Evolutionary conservation across 140 eudicot genomes (phyloP).

Genomic region (Bidens hawaiensis): DNA sequence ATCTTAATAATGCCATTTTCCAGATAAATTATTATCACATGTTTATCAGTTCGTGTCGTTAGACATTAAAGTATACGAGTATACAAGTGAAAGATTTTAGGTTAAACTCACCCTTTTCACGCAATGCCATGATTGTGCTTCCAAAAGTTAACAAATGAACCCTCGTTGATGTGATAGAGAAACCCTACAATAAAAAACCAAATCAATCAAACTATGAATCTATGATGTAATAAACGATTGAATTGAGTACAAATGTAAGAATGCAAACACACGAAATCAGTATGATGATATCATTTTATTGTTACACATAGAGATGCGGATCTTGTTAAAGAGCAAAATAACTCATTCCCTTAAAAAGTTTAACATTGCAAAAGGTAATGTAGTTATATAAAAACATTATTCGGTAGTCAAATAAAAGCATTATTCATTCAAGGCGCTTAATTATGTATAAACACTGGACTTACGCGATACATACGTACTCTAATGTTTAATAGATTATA

Average conservation of each 20-base stretch:
- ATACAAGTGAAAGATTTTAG: slow-evolving; percentile 11
- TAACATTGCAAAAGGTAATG: neutral
- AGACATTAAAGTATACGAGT: neutral
- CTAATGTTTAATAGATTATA: no score
- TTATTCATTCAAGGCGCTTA: neutral
- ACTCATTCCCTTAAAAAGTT: neutral
- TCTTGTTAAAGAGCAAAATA: neutral
- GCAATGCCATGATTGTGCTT: slow-evolving; percentile 32
- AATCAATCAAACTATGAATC: slow-evolving; percentile 19
- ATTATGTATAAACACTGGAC: no score
- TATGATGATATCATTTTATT: neutral
- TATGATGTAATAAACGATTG: neutral
- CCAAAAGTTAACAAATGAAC: slow-evolving; percentile 14
- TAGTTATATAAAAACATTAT: neutral
- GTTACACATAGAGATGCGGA: neutral
- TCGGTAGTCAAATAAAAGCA: neutral
- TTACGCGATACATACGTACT: no score
- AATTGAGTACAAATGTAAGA: neutral
- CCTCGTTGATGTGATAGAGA: slow-evolving; percentile 6
- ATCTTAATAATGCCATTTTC: neutral
- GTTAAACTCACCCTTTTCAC: slow-evolving; percentile 34
- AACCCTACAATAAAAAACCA: slow-evolving; percentile 18
- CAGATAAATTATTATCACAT: neutral
- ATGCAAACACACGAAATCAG: neutral
- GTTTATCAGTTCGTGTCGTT: neutral